phyloP scores from a whole-genome alignment of 2,329 filamentous ascomycete species.

The Lecanoromycetidae sp. region DNA sequence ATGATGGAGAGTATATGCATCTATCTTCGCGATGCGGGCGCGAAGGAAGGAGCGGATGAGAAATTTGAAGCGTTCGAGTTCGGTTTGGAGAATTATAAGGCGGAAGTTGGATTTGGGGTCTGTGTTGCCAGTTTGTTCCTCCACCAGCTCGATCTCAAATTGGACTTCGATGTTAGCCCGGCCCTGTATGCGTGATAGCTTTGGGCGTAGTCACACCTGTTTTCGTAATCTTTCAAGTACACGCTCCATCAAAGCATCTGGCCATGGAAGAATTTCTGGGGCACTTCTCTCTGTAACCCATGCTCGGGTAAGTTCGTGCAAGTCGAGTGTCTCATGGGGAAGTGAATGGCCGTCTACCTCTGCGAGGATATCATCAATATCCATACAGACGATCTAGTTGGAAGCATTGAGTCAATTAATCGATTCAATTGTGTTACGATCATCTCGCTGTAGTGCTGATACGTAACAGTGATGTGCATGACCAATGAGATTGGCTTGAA shows the following conservation, averaged over 20 bases:
- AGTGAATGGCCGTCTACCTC: slow-evolving; percentile 53
- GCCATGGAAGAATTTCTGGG: slow-evolving; percentile 75
- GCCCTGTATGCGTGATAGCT: not conserved
- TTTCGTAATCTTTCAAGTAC: slow-evolving; percentile 59
- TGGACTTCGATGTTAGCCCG: not conserved
- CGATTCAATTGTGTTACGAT: no score
- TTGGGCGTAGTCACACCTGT: slow-evolving; percentile 34
- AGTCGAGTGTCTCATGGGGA: slow-evolving; percentile 55
- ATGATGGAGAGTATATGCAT: slow-evolving; percentile 64
- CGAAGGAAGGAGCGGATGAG: slow-evolving; percentile 73
- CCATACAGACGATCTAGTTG: slow-evolving; percentile 39
- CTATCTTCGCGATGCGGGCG: slow-evolving; percentile 80
- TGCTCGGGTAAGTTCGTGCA: slow-evolving; percentile 77
- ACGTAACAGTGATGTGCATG: no score
- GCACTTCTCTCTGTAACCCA: slow-evolving; percentile 89
- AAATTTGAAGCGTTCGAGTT: slow-evolving; percentile 89
- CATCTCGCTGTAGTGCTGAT: not conserved
- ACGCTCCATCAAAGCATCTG: slow-evolving; percentile 65
- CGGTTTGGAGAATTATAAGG: slow-evolving; percentile 90
- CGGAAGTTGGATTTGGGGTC: slow-evolving; percentile 85
- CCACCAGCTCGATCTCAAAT: slow-evolving; percentile 37
- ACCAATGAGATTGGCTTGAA: no score
- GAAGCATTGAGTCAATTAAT: not conserved
- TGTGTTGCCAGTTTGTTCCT: slow-evolving; percentile 63
- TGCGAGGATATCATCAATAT: slow-evolving; percentile 68